Percentiles rank a stretch among this genome's conserved stretches.
These are phyloP conservation scores for Lactifluus piperatus DNA, from an alignment of 768 basidiomycete genomes.

Conservation along the genomic window DNA sequence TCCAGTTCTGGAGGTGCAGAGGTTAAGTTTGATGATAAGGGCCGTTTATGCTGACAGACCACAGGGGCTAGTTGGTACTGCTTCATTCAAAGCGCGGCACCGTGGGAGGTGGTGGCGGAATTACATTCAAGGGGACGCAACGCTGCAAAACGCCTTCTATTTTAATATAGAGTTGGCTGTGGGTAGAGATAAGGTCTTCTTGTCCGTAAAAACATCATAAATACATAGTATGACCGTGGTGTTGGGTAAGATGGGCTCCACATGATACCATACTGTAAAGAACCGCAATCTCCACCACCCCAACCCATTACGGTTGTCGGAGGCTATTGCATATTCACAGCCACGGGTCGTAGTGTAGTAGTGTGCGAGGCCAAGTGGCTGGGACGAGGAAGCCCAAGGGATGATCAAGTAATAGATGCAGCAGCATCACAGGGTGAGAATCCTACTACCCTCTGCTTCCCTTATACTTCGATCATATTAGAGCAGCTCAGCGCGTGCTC, in stretches of 20 bases:
- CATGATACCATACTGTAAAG: neutral
- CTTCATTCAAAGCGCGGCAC: neutral
- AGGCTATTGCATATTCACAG: neutral
- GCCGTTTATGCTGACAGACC: neutral
- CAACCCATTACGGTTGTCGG: neutral
- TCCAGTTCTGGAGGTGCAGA: neutral
- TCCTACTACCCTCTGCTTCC: neutral
- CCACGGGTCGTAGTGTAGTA: neutral
- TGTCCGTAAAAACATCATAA: neutral
- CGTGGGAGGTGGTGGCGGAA: neutral
- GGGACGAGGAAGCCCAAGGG: neutral
- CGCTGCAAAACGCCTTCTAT: neutral
- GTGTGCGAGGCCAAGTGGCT: neutral
- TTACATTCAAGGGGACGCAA: neutral
- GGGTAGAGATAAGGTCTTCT: neutral
- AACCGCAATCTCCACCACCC: neutral
- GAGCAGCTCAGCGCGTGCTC: neutral
- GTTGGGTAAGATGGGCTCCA: too few relatives aligned
- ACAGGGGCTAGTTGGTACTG: constrained; percentile 5
- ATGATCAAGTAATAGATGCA: neutral
- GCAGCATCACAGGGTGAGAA: too few relatives aligned
- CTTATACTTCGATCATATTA: neutral
- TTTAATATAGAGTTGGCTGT: neutral
- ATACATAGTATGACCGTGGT: constrained; percentile 2
- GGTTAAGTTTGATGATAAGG: constrained; percentile 2